Base-by-base conservation (phyloP, 2,329 filamentous ascomycete species). In the Phyllosticta paracitricarpa region DNA sequence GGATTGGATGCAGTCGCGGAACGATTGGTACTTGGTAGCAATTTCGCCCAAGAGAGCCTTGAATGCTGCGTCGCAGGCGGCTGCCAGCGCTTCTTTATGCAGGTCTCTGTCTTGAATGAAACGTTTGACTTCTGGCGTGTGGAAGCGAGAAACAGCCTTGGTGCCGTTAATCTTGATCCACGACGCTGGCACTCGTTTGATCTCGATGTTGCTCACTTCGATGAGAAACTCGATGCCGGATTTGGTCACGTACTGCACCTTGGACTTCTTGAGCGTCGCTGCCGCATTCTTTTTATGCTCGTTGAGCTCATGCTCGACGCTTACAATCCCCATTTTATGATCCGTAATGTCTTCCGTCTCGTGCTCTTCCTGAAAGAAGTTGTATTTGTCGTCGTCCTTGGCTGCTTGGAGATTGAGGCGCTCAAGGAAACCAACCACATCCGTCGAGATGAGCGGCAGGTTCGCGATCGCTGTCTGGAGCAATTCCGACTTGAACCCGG, bases 171-270 rank as follows among this genome's bases (percentile, higher is more conserved):
- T 89, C 75, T 99, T 97, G 65, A 84, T 81, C 94, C 94, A 99
- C 0, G 90, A 95, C 3, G 94, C 93, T 0, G 94, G 94, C 0
- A 99, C 91, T 62, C 87, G 85, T 71, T 91, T 94, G 63, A 97
- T 81, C 59, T 90, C 84, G 1, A 82, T 81, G 73, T 96, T 97
- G 66, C 89, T 82, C 5, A 99, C 88, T 75, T 97, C 94, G 68
- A 99, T 89, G 22, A 99, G 83, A 71, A 91, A 99, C 71, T 97
- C 94, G 67, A 97, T 96, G 7, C 92, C 92, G 1, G 91, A 84
- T 7, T 94, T 89, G 0, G 90, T 94, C 26, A 86, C 84, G 70
- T 96, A 99, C 4, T 86, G 81, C 24, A 94, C 83, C 54, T 85
- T 83, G 2, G 78, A 88, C 70, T 86, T 88, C 64, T 85, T 85